Percentiles rank a stretch among this genome's conserved stretches.
These are phyloP conservation scores for Aurifilum marmelostoma DNA, from an alignment of 2,329 filamentous ascomycete genomes.

Conservation along the genomic window DNA sequence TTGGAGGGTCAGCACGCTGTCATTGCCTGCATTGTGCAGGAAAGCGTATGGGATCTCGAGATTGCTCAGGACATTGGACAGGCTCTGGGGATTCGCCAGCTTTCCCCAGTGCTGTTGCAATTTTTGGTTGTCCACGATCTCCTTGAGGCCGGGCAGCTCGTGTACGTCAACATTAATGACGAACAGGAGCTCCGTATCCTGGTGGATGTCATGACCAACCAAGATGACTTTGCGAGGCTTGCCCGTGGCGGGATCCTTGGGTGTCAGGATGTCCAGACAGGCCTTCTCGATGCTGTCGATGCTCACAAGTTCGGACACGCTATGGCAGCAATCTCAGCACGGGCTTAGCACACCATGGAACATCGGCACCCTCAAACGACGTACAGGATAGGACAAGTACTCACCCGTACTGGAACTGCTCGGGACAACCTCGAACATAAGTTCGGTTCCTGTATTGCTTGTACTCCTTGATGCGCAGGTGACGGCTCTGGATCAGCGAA, in stretches of 20 bases:
- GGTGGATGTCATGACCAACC: conserved; percentile 73
- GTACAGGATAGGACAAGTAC: conserved; percentile 30
- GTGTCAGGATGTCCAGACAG: conserved; percentile 39
- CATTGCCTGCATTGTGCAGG: conserved; percentile 88
- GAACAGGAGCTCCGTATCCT: conserved; percentile 71
- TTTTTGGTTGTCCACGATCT: conserved; percentile 72
- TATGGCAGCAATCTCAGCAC: conserved; percentile 35
- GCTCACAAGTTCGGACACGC: conserved; percentile 49
- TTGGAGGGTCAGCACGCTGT: conserved; percentile 78
- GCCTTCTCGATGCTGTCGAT: conserved; percentile 37
- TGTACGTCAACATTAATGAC: conserved; percentile 65
- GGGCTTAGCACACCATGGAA: not conserved
- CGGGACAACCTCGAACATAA: conserved; percentile 74
- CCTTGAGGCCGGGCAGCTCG: conserved; percentile 58
- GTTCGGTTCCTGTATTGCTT: conserved; percentile 65
- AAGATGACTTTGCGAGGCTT: conserved; percentile 62
- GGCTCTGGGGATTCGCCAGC: conserved; percentile 54
- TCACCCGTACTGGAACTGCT: conserved; percentile 75
- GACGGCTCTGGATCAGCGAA: conserved; percentile 66
- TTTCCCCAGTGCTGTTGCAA: conserved; percentile 69
- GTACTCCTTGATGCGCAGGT: conserved; percentile 77
- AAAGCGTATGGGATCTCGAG: conserved; percentile 66
- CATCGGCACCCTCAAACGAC: not conserved
- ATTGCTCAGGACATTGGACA: conserved; percentile 64
- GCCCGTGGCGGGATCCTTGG: conserved; percentile 25